Base-by-base conservation (phyloP, 371 early-diverging fungal species). In the Zychaea mexicana region DNA sequence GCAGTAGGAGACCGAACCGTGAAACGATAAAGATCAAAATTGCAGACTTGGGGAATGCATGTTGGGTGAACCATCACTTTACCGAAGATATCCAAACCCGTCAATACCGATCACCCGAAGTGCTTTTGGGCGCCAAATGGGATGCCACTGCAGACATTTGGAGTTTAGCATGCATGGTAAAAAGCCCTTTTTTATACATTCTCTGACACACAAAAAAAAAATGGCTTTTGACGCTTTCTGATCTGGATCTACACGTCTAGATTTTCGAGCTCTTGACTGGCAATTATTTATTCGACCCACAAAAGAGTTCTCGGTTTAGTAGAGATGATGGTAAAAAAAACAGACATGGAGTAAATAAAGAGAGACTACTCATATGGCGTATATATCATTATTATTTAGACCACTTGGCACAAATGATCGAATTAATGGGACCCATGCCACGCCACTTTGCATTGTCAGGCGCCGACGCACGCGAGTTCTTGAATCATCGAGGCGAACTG, bases 1-100 rank as follows among this genome's bases (percentile, higher is more conserved):
- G 49, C 24, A 49, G 49, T 24, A 42, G 59, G 46, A 24, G 36
- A 21, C 39, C 39, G 2, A 21, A 19, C 10, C 73, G 45, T 2
- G 64, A 71, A 27, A 70, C 62, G 12, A 82, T 92, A 32, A 83
- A 77, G 1, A 92, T 98, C 56, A 99, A 98, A 72, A 95, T 98
- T 68, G 97, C 98, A 9, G 99, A 98, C 83, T 82, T 98, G 39
- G 98, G 99, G 17, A 98, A 97, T 68, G 96, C 99, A n/a, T 97
- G 96, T 70, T 97, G 96, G 95, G 88, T 90, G 3, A 85, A 97
- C 69, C 90, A 95, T 64, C 97, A 97, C 70, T 96, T 96, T 62
- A 96, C 96, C 0, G 91, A 92, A 62, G 98, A 98, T 75, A 97
- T 99, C 60, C 98, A 98, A 71, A 98, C 99, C 26, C 89, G 99